A percentile compares a stretch with the other conserved stretches of the same genome.
phyloP scores from a whole-genome alignment of 1,139 yeast species.

The Yamadazyma siamensis region DNA sequence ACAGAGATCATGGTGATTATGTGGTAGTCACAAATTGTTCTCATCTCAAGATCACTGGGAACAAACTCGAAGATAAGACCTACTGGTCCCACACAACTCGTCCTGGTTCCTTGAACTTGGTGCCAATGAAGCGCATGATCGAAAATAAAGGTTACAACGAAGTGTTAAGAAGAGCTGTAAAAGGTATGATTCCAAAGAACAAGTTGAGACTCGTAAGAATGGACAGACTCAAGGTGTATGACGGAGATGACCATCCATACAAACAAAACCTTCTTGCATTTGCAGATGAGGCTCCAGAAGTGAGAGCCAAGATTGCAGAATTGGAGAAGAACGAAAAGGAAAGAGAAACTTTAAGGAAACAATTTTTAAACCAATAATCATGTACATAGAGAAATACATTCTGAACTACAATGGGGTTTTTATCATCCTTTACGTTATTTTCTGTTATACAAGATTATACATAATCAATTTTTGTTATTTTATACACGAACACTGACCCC shows the following conservation, averaged over 20 bases:
- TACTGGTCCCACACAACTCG: conserved; percentile 89
- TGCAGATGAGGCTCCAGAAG: conserved; percentile 72
- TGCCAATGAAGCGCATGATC: conserved; percentile 76
- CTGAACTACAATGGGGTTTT: too few relatives aligned
- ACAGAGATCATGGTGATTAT: conserved; percentile 90
- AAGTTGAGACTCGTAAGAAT: conserved; percentile 74
- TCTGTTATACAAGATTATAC: conserved; percentile 11
- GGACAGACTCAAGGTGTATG: conserved; percentile 81
- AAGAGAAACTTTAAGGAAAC: conserved; percentile 32
- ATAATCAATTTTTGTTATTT: conserved; percentile 4
- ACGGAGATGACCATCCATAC: conserved; percentile 87
- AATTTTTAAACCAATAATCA: conserved; percentile 27
- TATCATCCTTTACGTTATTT: too few relatives aligned
- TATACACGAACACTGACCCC: conserved; percentile 41
- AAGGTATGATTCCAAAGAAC: conserved; percentile 95
- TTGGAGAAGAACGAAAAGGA: conserved; percentile 36
- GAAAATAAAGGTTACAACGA: conserved; percentile 85
- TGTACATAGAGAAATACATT: conserved; percentile 15
- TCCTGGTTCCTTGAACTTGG: conserved; percentile 85
- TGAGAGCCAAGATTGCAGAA: conserved; percentile 37
- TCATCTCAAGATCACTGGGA: conserved; percentile 75
- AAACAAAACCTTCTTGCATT: conserved; percentile 77
- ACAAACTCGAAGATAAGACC: conserved; percentile 75
- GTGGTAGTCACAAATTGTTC: conserved; percentile 95
- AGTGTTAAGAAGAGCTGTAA: conserved; percentile 77